Base-by-base conservation (phyloP, 2,329 filamentous ascomycete species). In the Coniella vitis region DNA sequence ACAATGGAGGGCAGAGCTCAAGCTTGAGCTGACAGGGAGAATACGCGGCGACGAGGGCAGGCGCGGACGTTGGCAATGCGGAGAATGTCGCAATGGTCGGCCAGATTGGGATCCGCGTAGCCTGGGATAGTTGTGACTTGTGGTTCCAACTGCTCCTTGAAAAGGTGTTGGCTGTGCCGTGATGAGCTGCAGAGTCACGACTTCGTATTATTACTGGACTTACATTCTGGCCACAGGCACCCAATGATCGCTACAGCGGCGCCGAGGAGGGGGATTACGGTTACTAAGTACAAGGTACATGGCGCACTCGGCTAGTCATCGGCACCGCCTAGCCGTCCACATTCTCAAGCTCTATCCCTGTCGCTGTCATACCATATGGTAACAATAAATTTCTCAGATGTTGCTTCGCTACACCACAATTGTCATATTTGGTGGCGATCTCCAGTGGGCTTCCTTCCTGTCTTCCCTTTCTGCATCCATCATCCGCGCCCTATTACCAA, bases 171-270 rank as follows among this genome's bases (percentile, higher is more conserved):
- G 4, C 32, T 20, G 40, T 32, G n/a, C 13, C 7, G 21, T 32
- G 25, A 10, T 22, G 20, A 25, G n/a, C 7, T 42, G 40, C 40
- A 25, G n/a, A n/a, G 10, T 20, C 4, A n/a, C 29, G 29, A 16
- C 31, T 29, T 29, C 5, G 5, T 29, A 10, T 29, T 10, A 29
- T 29, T 29, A 29, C 25, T 29, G 25, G 25, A 29, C 34, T 42
- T 32, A 42, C 40, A 42, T 42, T 32, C 16, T 42, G 40, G 40
- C 40, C 40, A 42, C 40, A 16, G 10, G 40, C 29, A 12, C 19
- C 29, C 25, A 20, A 20, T 29, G 10, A 41, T 41, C 22, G 17
- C 38, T 41, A 21, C 25, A 13, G 14, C 17, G 13, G 16, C 17
- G 40, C 21, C 29, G 22, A 21, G n/a, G 38, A 41, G 17, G 20